Base-by-base conservation (phyloP, 2,329 filamentous ascomycete species). In the Penicillium occitanis region DNA sequence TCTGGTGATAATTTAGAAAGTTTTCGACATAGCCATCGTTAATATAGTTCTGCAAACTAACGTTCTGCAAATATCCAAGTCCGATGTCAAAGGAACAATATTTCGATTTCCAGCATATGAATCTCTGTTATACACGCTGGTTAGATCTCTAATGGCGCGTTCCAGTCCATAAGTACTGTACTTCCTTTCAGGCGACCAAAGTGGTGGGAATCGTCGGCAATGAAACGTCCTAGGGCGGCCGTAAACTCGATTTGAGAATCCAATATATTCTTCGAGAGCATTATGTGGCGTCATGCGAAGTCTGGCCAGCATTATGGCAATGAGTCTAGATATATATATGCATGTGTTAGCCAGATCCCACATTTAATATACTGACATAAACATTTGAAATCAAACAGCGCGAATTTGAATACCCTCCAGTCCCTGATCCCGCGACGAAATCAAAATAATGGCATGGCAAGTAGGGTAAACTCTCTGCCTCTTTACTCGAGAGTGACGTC, bases 211-310 rank as follows among this genome's bases (percentile, higher is more conserved):
- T 59, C 55, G 30, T 42, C 55, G 33, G 35, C 55, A 35, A 40
- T 59, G 55, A 13, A 25, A 53, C 2, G 44, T 37, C 30, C 65
- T 40, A 30, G 68, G 71, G 17, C 73, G 66, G 37, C 72, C 66
- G 17, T 77, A 77, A 2, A 77, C 69, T 0, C 68, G 65, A 22
- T 71, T 63, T 58, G 71, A 73, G 25, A 76, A 66, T 3, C 66
- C 57, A 7, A 63, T 66, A 40, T 79, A 80, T 11, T 71, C 71
- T 0, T 68, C 10, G 13, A 80, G 73, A 28, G 74, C 76, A 51
- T 77, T 73, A 2, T 77, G 71, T 0, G 77, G 69, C 11, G 65
- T 70, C 73, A 80, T 78, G 7, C 74, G 69, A 0, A 80, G 68
- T 1, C 77, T 70, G 0, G 76, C 77, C 0, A 80, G 40, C 40